Conservation (phyloP, 306 rosid species). For the Sindora glabra region DNA sequence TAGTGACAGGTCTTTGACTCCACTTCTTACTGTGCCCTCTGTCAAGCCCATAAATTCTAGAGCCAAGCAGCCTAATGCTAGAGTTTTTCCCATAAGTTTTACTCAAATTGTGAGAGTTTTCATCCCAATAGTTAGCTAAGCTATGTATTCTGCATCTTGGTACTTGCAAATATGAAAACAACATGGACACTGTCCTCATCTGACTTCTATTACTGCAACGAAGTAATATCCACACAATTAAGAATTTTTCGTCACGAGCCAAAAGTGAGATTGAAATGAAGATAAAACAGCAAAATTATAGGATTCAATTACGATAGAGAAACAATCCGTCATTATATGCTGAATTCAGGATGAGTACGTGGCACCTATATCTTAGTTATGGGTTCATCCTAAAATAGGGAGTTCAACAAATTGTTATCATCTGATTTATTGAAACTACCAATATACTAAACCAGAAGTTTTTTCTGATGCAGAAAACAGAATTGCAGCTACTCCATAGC, state of each 20-base stretch:
- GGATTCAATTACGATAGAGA: too few relatives aligned
- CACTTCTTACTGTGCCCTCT: slow-evolving; percentile 58
- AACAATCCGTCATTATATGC: not conserved
- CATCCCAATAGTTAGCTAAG: slow-evolving; percentile 51
- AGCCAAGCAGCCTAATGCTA: slow-evolving; percentile 33
- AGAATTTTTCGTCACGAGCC: slow-evolving; percentile 18
- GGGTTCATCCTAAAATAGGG: slow-evolving; percentile 1
- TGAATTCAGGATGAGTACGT: not conserved
- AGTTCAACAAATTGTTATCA: not conserved
- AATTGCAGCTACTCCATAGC: not conserved
- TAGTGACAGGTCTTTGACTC: slow-evolving; percentile 61
- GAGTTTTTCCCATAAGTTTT: slow-evolving; percentile 29
- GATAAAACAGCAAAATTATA: not conserved
- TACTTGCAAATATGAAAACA: slow-evolving; percentile 53
- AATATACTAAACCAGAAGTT: not conserved
- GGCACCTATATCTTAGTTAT: not conserved
- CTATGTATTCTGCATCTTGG: slow-evolving; percentile 61
- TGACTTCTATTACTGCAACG: slow-evolving; percentile 19
- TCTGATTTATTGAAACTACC: too few relatives aligned
- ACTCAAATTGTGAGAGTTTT: slow-evolving; percentile 38
- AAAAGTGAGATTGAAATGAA: slow-evolving; percentile 36
- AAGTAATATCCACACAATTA: slow-evolving; percentile 9
- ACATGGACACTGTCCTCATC: slow-evolving; percentile 60
- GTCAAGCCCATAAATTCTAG: slow-evolving; percentile 41
- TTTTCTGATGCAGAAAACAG: not conserved